Evolutionary conservation across 2,329 filamentous ascomycete genomes (phyloP), one percentile per base, ranked within the genome.

Genomic region (Lojkania enalia): DNA sequence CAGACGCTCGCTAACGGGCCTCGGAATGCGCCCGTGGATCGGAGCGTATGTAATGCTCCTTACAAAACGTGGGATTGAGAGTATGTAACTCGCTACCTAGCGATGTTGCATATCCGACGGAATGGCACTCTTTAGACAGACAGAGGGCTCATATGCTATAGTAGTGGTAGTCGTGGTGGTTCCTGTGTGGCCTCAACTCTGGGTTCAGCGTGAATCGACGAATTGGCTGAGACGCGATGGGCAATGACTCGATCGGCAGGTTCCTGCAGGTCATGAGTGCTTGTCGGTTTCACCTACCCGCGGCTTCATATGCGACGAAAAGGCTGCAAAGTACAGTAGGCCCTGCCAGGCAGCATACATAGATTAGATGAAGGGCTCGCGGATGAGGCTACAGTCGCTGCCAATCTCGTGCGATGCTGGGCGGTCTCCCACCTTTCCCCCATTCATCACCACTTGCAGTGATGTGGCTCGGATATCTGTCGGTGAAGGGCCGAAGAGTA

Each of bases 241-340:
- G 21, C 19, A 32, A 37, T 55, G 51, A 53, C 49, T 53, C 51
- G 46, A 46, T 29, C 33, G 27, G 29, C 42, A 42, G 41, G 48
- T 53, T 51, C 51, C 51, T 55, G 54, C 52, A 53, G 47, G 49
- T 48, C 47, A 52, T 51, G 44, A 44, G 43, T 31, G 36, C 40
- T n/a, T n/a, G 31, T 39, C 35, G 15, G 53, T 56, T 56, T 56
- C 53, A 56, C 42, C 43, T 43, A 18, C 33, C 13, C 30, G 20
- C 23, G 29, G 25, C 41, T 30, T 39, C 35, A 40, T 41, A 32
- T 18, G 35, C 32, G 33, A 14, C 39, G 29, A 47, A n/a, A n/a
- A n/a, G n/a, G n/a, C n/a, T n/a, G n/a, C n/a, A n/a, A n/a, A n/a
- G n/a, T n/a, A n/a, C n/a, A n/a, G n/a, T n/a, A 18, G 6, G 31